Percentiles rank a stretch among this genome's conserved stretches.
These are phyloP conservation scores for Actinomucor elegans DNA, from an alignment of 371 early-diverging fungal species.

Conservation along the genomic window DNA sequence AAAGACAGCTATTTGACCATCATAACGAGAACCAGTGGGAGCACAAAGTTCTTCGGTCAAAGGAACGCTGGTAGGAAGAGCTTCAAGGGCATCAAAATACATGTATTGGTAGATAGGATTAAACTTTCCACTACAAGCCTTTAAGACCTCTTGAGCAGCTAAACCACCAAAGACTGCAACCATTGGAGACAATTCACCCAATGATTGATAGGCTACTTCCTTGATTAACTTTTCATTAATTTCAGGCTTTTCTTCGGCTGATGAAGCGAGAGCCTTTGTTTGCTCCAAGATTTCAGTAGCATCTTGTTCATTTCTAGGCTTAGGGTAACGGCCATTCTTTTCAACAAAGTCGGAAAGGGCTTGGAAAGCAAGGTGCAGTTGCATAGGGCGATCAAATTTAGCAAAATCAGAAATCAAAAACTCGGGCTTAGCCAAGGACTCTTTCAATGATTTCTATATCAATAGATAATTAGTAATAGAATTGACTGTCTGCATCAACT, in stretches of 20 bases:
- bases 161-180: constrained; percentile 98
- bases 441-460: constrained; percentile 69
- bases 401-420: constrained; percentile 93
- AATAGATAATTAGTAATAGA: not conserved
- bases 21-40: constrained; percentile 88
- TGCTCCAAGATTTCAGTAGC: constrained; percentile 62
- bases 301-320: constrained; percentile 65
- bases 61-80: constrained; percentile 70
- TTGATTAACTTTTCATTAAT: constrained; percentile 86
- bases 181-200: constrained; percentile 97
- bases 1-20: constrained; percentile 95
- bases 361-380: constrained; percentile 92
- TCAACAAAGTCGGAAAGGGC: constrained; percentile 80
- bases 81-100: constrained; percentile 98
- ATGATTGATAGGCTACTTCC: constrained; percentile 84
- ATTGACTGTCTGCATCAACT: not conserved
- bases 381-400: constrained; percentile 94
- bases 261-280: constrained; percentile 53
- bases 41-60: constrained; percentile 75
- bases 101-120: constrained; percentile 94
- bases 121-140: constrained; percentile 96
- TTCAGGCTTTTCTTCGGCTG: constrained; percentile 66
- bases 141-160: constrained; percentile 99
- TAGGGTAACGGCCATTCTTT: constrained; percentile 55
- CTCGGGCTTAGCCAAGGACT: constrained; percentile 83